Base-by-base conservation (phyloP, 2,329 filamentous ascomycete genomes). In the Clonostachys chloroleuca region DNA sequence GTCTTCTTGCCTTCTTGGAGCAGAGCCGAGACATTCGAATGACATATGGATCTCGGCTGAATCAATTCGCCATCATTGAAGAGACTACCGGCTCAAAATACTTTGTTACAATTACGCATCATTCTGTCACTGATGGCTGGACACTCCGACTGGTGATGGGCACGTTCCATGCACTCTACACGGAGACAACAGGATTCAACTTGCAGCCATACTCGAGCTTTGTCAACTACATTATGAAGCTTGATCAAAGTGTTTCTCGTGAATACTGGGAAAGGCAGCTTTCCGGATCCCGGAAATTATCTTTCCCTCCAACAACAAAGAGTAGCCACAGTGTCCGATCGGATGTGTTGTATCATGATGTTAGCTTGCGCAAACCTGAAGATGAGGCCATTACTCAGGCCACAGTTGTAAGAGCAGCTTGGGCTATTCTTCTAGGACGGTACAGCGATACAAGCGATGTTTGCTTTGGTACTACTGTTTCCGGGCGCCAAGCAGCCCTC, bases 191-290 rank as follows among this genome's bases (percentile, higher is more conserved):
- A 40, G 7, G 13, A 43, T 42, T 7, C 34, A 44, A 17, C 45
- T 40, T 17, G 35, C 39, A 16, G 12, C 49, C 51, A 5, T 73
- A 72, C 56, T 69, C 65, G 42, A 57, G 65, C 34, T 73, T 72
- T 47, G 69, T 73, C 50, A 62, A 62, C 40, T 69, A 70, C 48
- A 60, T 73, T 8, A 59, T 64, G 48, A 60, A 69, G 33, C 57
- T 61, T 16, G 45, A 54, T 30, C 37, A 41, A 13, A 24, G 35
- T 18, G 18, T 30, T 35, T 17, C 46, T 12, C 17, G 17, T 13
- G 16, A 36, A 12, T 47, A 18, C 34, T 47, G 46, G 46, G 16
- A 16, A 8, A 17, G 13, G 17, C 43, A 45, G 30, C 33, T 45
- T 12, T 12, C n/a, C 3, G 16, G 40, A 13, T 49, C 50, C 24